These are phyloP conservation scores for Boletellus ananas DNA, from an alignment of 768 basidiomycete species.

Conservation along the genomic window DNA sequence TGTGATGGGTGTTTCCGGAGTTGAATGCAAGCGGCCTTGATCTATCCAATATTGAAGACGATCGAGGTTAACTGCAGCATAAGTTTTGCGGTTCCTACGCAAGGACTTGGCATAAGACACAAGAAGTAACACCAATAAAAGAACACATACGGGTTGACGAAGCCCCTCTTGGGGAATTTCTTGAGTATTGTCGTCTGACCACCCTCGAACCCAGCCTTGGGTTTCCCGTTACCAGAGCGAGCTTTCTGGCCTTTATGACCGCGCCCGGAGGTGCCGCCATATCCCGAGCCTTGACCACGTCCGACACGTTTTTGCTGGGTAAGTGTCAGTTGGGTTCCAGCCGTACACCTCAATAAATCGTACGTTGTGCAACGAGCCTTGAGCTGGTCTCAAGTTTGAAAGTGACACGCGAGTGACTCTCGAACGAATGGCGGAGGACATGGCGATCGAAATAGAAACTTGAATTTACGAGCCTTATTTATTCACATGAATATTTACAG, in stretches of 20 bases:
- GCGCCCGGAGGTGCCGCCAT: slow-evolving; percentile 88
- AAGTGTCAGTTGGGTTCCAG: slow-evolving; percentile 6
- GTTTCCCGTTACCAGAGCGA: slow-evolving; percentile 82
- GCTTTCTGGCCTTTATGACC: slow-evolving; percentile 97
- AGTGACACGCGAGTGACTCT: slow-evolving; percentile 47
- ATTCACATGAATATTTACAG: neutral
- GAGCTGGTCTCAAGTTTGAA: slow-evolving; percentile 71
- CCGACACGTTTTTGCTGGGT: slow-evolving; percentile 90
- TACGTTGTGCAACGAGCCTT: slow-evolving; percentile 66
- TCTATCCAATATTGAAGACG: slow-evolving; percentile 90
- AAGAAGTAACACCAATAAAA: neutral
- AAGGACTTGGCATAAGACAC: neutral
- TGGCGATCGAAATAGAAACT: slow-evolving; percentile 5
- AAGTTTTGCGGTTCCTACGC: slow-evolving; percentile 66
- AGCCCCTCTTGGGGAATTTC: slow-evolving; percentile 90
- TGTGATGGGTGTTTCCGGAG: slow-evolving; percentile 81
- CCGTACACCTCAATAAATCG: slow-evolving; percentile 8
- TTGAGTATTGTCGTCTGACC: slow-evolving; percentile 94
- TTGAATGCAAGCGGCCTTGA: slow-evolving; percentile 73
- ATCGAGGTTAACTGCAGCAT: slow-evolving; percentile 82
- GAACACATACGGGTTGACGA: slow-evolving; percentile 78
- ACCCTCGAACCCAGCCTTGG: slow-evolving; percentile 84
- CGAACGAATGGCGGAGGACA: slow-evolving; percentile 37
- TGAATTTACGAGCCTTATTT: neutral
- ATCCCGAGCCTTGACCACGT: slow-evolving; percentile 86